A percentile compares a stretch with the other conserved stretches of the same genome.
phyloP scores from a whole-genome alignment of 352 stramenopile genomes.

The Pythium periplocum region DNA sequence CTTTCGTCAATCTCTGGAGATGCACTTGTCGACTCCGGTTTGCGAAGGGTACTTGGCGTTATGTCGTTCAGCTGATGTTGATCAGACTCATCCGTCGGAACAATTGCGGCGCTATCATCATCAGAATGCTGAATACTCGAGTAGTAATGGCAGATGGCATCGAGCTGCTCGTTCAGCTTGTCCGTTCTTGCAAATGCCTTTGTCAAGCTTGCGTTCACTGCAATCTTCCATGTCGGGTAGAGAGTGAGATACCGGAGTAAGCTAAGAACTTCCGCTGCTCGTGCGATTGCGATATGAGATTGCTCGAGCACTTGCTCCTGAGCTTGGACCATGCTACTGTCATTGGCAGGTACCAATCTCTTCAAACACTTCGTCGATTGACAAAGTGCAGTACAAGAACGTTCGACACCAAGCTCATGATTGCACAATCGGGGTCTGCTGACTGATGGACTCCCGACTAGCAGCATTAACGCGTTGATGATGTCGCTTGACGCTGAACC shows the following conservation, averaged over 20 bases:
- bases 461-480: constrained; percentile 51
- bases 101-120: constrained; percentile 6
- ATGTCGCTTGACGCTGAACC: constrained; percentile 22
- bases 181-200: constrained; percentile 47
- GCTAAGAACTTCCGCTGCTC: constrained; percentile 53
- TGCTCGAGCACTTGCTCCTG: constrained; percentile 40
- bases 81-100: constrained; percentile 9
- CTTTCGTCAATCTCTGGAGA: constrained; percentile 59
- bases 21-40: constrained; percentile 41
- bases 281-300: constrained; percentile 43
- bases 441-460: constrained; percentile 60
- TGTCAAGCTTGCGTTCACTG: constrained; percentile 58
- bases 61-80: constrained; percentile 21
- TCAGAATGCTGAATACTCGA: constrained; percentile 25
- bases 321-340: constrained; percentile 17
- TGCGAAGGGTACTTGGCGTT: constrained; percentile 26
- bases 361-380: constrained; percentile 66
- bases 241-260: constrained; percentile 74
- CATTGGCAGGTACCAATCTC: constrained; percentile 20
- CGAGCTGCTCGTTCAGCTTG: constrained; percentile 45
- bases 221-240: constrained; percentile 74
- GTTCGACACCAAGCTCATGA: constrained; percentile 79
- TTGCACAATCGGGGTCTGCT: constrained; percentile 63
- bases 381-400: constrained; percentile 56
- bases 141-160: constrained; percentile 71